Base-by-base conservation (phyloP, 1,139 yeast species). In the Yamadazyma songkhlaensis region DNA sequence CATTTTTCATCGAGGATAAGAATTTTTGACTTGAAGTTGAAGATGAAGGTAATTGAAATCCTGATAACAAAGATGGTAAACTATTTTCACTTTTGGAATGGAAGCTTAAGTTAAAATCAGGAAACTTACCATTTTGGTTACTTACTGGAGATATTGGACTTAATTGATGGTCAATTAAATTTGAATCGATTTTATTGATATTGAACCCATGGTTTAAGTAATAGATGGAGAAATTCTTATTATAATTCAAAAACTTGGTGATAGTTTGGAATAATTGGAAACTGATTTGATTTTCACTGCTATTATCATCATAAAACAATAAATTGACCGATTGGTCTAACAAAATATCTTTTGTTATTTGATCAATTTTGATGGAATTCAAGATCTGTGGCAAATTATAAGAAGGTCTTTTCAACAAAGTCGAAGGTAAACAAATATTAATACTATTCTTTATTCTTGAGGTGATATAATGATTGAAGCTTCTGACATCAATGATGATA, bases 281-380 rank as follows among this genome's bases (percentile, higher is more conserved):
- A 1, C 72, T 56, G n/a, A 73, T 55, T 22, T 57, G 53, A 8
- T 46, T 37, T 43, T 48, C 46, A 10, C 41, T 37, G 12, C 71
- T 60, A 25, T 51, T 47, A 14, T 59, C 48, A 46, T 83, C 89
- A 49, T 83, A 81, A 22, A 83, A 55, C 9, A 83, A 56, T 17
- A 82, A 54, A 43, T 12, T 25, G 24, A 43, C 38, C 8, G 6
- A 9, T n/a, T 15, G 24, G n/a, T 39, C 37, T 35, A 57, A 36
- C 3, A 64, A 43, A 11, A 42, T 35, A 10, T 47, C 41, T 36
- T 57, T 54, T 10, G 43, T 43, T 2, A 44, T 44, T 1, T 42
- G 38, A 1, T 60, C 51, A 25, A 64, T 49, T 36, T 51, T 59
- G 32, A 58, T 57, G 9, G 64, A 52, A 30, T 59, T 54, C 21